Base-by-base conservation (phyloP, 345 rosid genomes). In the Ailanthus altissimus region DNA sequence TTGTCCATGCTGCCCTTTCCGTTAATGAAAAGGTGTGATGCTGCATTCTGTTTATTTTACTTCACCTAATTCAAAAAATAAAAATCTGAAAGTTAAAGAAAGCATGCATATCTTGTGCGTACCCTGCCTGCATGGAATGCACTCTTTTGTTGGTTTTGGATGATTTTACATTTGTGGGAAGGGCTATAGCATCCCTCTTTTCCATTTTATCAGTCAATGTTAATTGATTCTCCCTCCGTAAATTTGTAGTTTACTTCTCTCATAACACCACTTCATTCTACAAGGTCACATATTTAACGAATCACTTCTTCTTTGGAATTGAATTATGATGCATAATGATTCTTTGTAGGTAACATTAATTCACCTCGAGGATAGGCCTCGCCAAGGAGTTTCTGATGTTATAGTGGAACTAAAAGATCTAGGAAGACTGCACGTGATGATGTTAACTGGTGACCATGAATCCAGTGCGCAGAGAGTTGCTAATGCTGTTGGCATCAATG, bases 401-500 rank as follows among this genome's bases (percentile, higher is more conserved):
- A 79, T 95, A 79, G 62, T 82, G 47, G 96, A 90, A 77, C 79
- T 95, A 72, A 85, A 83, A 79, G 81, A 77, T 85, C 82, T 84
- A 82, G 98, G 91, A 76, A 81, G 77, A 80, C 87, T 93, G 20
- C 89, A 88, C 21, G 81, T 92, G 71, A 92, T 96, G 89, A 96
- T 96, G 99, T 82, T 93, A 79, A 93, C 98, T 47, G 99, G 97
- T 79, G 98, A 96, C 84, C 98, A 93, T 79, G 88, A 89, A 65
- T 91, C 97, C 81, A 96, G 99, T 83, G 98, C 99, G 12, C 80
- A 85, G 93, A 90, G 99, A 89, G 97, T 93, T 72, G 99, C 98
- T 50, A 88, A 92, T 78, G 89, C 93, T 51, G 98, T 93, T 56
- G 94, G 93, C 77, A 92, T 96, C 74, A 78, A 80, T 45, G 97